Base-by-base conservation (phyloP, 2,329 filamentous ascomycete species). In the Xylariaceae sp. region DNA sequence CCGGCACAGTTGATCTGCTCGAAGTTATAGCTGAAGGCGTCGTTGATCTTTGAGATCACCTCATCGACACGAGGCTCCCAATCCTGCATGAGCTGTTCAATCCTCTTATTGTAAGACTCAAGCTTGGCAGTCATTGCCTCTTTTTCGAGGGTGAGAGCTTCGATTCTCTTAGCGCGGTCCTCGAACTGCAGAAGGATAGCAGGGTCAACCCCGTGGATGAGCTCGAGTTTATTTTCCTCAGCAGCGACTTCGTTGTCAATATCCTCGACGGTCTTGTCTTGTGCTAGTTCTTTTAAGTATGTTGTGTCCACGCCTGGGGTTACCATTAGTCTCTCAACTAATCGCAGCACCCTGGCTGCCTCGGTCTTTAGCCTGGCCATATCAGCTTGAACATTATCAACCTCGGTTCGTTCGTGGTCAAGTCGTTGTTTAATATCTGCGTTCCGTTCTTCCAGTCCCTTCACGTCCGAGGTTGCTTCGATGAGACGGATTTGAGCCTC, bases 1-100 rank as follows among this genome's bases (percentile, higher is more conserved):
- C 95, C 95, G 4, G 93, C 93, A 72, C 95, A 98, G 63, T 88
- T 91, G 70, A 99, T 98, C 71, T 93, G 89, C 67, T 91, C 86
- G 72, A 99, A 98, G 68, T 96, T 98, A 72, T 93, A 89, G 5
- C 89, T 86, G 73, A 99, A 99, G 0, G 93, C 93, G 47, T 91
- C 86, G 70, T 91, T 96, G 74, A 99, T 97, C 68, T 87, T 86
- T 19, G 78, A 77, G 41, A 97, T 82, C 2, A 99, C 81, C 20
- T 78, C 80, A 64, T 98, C 93, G 2, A 99, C 81, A 65, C 83
- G 77, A 0, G 92, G 92, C 73, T 98, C 95, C 90, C 92, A 99
- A 60, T 83, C 79, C 16, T 78, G 77, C 65, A 88, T 87, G 52
- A 96, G 75, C 40, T 85, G 80, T 0, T 77, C 73, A 59, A 96